A percentile compares a stretch with the other conserved stretches of the same genome.
Conservation (phyloP, 2,329 filamentous ascomycete genomes). For the Pseudogymnoascus sp. region DNA sequence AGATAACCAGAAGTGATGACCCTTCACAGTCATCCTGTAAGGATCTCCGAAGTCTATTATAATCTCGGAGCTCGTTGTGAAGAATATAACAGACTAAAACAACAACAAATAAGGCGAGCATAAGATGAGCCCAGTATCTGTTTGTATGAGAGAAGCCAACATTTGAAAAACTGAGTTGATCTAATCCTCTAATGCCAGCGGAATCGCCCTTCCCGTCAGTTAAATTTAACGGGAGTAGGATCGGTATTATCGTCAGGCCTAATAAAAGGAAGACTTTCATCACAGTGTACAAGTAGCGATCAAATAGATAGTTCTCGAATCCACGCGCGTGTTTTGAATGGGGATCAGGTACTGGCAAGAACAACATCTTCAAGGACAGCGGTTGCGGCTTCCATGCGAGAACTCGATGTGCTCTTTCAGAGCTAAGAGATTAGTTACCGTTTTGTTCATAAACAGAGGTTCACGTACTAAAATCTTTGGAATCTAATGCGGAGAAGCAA, state of each 20-base stretch:
- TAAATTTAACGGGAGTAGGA: too few species aligned
- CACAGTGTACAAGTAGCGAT: too few species aligned
- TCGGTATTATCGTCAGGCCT: too few species aligned
- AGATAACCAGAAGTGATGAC: constrained; percentile 79
- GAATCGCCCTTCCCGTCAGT: too few species aligned
- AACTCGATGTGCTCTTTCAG: not conserved
- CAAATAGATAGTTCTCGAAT: constrained; percentile 17
- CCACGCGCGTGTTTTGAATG: constrained; percentile 34
- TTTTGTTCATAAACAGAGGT: not conserved
- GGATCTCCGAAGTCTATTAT: constrained; percentile 81
- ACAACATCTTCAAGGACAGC: constrained; percentile 6
- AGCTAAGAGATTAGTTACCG: not conserved
- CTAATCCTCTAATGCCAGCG: too few species aligned
- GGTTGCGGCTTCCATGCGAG: constrained; percentile 8
- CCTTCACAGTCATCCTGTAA: constrained; percentile 40
- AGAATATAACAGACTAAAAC: constrained; percentile 60
- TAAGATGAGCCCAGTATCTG: constrained; percentile 69
- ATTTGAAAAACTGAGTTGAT: too few species aligned
- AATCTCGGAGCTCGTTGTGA: constrained; percentile 59
- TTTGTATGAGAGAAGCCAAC: too few species aligned
- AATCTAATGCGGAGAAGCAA: constrained; percentile 8
- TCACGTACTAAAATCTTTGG: constrained; percentile 9
- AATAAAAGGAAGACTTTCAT: too few species aligned
- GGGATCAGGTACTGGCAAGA: constrained; percentile 10
- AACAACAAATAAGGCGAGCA: constrained; percentile 67